These are phyloP conservation scores for Venturiaceae sp. DNA, from an alignment of 2,329 filamentous ascomycete species.

Conservation along the genomic window DNA sequence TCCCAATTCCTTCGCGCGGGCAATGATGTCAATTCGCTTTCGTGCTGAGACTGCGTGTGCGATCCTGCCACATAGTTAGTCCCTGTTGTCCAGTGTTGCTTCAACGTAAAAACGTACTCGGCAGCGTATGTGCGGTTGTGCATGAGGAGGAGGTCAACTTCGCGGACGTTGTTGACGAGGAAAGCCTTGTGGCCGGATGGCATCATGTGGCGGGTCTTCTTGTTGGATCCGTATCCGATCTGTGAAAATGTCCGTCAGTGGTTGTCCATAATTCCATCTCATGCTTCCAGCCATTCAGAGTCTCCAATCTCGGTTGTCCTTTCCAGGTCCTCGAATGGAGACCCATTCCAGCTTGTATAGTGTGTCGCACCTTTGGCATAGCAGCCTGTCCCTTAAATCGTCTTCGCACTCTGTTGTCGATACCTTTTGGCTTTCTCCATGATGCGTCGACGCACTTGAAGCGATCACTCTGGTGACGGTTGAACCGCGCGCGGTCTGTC, in stretches of 20 bases:
- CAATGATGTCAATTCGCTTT: constrained; percentile 97
- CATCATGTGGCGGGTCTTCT: constrained; percentile 98
- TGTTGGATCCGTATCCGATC: constrained; percentile 99
- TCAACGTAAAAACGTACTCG: constrained; percentile 59
- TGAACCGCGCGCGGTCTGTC: constrained; percentile 87
- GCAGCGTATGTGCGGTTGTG: constrained; percentile 99
- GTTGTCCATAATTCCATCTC: neutral
- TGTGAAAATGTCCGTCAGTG: constrained; percentile 30
- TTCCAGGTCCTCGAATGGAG: neutral
- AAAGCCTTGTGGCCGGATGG: constrained; percentile 99
- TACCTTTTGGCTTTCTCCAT: constrained; percentile 99
- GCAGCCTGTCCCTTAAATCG: constrained; percentile 91
- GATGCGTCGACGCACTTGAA: constrained; percentile 84
- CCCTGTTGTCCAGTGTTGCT: neutral
- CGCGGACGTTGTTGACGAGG: constrained; percentile 93
- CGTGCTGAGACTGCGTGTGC: constrained; percentile 94
- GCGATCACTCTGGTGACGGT: constrained; percentile 93
- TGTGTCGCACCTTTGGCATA: constrained; percentile 86
- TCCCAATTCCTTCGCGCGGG: constrained; percentile 93
- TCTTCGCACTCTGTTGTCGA: constrained; percentile 95
- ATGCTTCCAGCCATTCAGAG: neutral
- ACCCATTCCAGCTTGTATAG: constrained; percentile 1
- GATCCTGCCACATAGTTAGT: constrained; percentile 57
- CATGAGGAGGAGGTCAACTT: constrained; percentile 97
- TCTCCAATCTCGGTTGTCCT: constrained; percentile 8